Evolutionary conservation across 2,329 filamentous ascomycete species (phyloP).

Genomic region (Chaetomium olivaceum): DNA sequence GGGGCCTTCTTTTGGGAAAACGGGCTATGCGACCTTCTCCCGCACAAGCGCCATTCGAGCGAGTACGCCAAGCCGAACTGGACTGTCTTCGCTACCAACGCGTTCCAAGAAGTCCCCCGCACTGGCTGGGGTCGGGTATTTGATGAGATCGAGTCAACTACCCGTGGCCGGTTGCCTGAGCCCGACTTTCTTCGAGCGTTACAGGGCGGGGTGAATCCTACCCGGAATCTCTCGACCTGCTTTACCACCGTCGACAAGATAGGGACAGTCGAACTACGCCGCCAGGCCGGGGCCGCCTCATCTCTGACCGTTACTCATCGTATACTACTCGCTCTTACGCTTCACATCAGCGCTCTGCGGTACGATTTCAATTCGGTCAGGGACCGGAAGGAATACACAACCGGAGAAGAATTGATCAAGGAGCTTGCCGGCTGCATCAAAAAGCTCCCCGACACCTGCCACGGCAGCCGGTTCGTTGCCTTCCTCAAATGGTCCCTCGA

Average conservation of each 20-base stretch:
- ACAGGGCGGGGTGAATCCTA: not conserved
- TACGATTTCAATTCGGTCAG: not conserved
- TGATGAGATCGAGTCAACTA: not conserved
- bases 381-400: not conserved
- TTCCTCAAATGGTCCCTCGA: not conserved
- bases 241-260: not conserved
- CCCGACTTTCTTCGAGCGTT: not conserved
- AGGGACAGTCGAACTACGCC: not conserved
- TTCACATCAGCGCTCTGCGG: not conserved
- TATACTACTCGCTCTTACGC: not conserved
- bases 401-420: not conserved
- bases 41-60: not conserved
- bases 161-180: not conserved
- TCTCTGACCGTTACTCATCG: not conserved
- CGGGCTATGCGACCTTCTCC: not conserved
- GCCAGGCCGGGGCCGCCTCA: not conserved
- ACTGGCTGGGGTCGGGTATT: not conserved
- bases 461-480: not conserved
- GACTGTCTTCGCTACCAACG: not conserved
- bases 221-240: not conserved
- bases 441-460: not conserved
- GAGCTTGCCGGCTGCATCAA: not conserved
- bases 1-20: not conserved
- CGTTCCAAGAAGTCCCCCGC: not conserved
- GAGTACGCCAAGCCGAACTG: not conserved